Evolutionary conservation across 164 flowering plant genomes (phyloP), one percentile per base, ranked within the genome.

Genomic region (Liquidambar formosana): DNA sequence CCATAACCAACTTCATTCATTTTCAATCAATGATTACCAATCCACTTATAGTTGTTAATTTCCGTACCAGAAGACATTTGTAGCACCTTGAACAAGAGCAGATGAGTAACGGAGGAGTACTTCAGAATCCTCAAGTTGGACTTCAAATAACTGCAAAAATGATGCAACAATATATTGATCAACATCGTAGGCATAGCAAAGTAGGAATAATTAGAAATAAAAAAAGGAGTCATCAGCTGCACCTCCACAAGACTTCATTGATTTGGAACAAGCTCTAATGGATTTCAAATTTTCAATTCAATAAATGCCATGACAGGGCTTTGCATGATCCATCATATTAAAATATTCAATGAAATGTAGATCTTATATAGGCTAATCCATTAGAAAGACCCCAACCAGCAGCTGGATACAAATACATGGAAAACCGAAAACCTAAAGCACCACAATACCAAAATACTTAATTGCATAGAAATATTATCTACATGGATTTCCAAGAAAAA

Each of bases 21-120:
- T 10, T 14, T 41, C 63, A 68, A n/a, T 63, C 6, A 62, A 45
- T 15, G 0, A 64, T 19, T 28, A 23, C 16, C 23, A 63, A 57
- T 8, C 46, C 0, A 47, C 28, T 44, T 14, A n/a, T 27, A 26
- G 5, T 26, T 26, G 22, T 33, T 48, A 49, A 44, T 2, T 41
- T 58, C 18, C 91, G 22, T 93, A 96, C 99, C 99, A 96, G 91
- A 96, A 96, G 67, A 91, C 89, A 82, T 90, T 90, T 74, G 92
- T 81, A 70, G 98, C 93, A 73, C 99, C 99, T 83, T 96, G 90
- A 71, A 91, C 96, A 77, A 96, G 95, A 45, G 99, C 99, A 63
- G 92, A 93, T 43, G 99, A 91, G 72, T 88, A 91, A 21, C 98
- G 94, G n/a, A 91, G 85, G 51, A 80, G 90, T 41, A 83, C 86